Percentiles rank a stretch among this genome's conserved stretches.
Conservation (phyloP, 2,329 filamentous ascomycete species). For the Venturia carpophila region DNA sequence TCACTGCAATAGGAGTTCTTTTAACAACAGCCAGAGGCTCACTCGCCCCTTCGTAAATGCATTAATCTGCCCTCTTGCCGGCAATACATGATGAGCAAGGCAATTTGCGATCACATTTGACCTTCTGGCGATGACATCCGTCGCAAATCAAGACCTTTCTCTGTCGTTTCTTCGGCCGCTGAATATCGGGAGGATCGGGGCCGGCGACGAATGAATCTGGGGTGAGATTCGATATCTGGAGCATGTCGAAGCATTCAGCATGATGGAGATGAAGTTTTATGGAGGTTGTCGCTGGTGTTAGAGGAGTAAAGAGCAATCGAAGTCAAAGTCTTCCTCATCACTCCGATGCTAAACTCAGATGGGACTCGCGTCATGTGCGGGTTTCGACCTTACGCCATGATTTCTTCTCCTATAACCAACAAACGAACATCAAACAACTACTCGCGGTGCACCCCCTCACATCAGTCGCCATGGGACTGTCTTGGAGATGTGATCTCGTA, state of each 20-base stretch:
- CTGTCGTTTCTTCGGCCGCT: constrained; percentile 8
- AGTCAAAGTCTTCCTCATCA: no score
- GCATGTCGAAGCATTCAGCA: not conserved
- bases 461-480: no score
- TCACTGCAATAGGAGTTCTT: not conserved
- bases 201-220: constrained; percentile 9
- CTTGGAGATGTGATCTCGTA: no score
- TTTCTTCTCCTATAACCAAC: no score
- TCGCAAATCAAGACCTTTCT: constrained; percentile 16
- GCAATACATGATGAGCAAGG: constrained; percentile 12
- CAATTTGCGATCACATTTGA: constrained; percentile 13
- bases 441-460: no score
- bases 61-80: constrained; percentile 10
- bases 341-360: no score
- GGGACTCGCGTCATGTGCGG: no score
- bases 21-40: not conserved
- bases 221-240: constrained; percentile 8
- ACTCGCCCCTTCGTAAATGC: constrained; percentile 5
- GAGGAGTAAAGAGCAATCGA: no score
- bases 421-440: no score
- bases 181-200: not conserved
- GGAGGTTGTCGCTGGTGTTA: no score
- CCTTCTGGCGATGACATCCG: constrained; percentile 13
- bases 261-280: not conserved
- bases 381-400: no score